Percentiles rank a stretch among this genome's conserved stretches.
Evolutionary conservation across 2,329 filamentous ascomycete genomes (phyloP).

Genomic region (Xylaria sp.): DNA sequence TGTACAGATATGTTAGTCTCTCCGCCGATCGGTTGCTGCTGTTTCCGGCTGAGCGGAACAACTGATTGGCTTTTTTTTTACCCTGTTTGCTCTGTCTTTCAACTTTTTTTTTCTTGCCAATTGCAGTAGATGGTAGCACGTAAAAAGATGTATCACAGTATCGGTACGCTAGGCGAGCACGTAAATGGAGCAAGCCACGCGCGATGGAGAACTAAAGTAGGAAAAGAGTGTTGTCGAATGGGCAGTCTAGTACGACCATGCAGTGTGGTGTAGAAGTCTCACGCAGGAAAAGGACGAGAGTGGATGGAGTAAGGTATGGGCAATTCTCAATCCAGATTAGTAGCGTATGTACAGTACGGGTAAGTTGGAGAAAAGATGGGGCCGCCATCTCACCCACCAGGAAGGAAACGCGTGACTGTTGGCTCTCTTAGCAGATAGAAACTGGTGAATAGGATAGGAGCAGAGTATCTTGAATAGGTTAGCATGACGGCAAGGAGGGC

Average conservation of each 20-base stretch:
- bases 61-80: conserved; percentile 12
- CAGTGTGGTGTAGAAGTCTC: not conserved
- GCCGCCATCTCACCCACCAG: conserved; percentile 28
- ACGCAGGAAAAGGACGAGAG: not conserved
- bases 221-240: not conserved
- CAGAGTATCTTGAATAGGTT: conserved; percentile 5
- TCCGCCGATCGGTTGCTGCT: conserved; percentile 23
- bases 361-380: conserved; percentile 37
- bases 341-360: not conserved
- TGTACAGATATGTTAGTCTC: conserved; percentile 10
- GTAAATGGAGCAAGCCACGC: conserved; percentile 18
- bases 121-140: not conserved
- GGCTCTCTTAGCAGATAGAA: not conserved
- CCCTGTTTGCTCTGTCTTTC: not conserved
- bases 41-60: conserved; percentile 31
- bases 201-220: conserved; percentile 15
- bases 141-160: conserved; percentile 12
- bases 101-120: not conserved
- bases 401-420: conserved; percentile 14
- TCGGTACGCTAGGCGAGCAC: conserved; percentile 1
- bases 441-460: not conserved
- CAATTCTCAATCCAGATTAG: conserved; percentile 5
- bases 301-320: not conserved
- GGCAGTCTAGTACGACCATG: not conserved
- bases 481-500: conserved; percentile 24